Conservation (phyloP, 2,329 filamentous ascomycete genomes). For the Metarhizium guizhouense region DNA sequence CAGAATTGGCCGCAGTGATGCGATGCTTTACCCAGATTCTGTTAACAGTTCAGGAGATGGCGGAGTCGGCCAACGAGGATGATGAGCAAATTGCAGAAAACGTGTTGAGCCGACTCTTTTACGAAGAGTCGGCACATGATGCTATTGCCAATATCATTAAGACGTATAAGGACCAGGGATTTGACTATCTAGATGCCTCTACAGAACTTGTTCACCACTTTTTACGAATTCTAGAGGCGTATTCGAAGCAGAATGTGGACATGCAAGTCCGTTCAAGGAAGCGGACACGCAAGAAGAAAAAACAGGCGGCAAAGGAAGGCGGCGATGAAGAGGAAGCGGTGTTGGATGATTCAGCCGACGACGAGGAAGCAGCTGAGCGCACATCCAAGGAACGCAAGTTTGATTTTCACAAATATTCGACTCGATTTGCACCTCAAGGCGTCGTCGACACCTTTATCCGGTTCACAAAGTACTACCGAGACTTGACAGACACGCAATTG, state of each 20-base stretch:
- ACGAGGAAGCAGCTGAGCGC: slow-evolving; percentile 60
- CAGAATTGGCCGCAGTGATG: slow-evolving; percentile 78
- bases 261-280: slow-evolving; percentile 83
- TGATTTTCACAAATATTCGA: slow-evolving; percentile 77
- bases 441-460: slow-evolving; percentile 84
- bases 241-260: slow-evolving; percentile 90
- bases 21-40: slow-evolving; percentile 92
- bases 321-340: slow-evolving; percentile 42
- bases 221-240: slow-evolving; percentile 80
- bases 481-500: slow-evolving; percentile 69
- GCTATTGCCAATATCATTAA: slow-evolving; percentile 70
- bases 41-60: slow-evolving; percentile 88
- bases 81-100: slow-evolving; percentile 98
- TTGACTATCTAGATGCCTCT: slow-evolving; percentile 84
- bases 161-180: slow-evolving; percentile 88
- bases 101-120: slow-evolving; percentile 93
- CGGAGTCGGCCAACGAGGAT: slow-evolving; percentile 74
- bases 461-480: slow-evolving; percentile 71
- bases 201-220: slow-evolving; percentile 91
- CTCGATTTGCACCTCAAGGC: slow-evolving; percentile 72
- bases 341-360: slow-evolving; percentile 62
- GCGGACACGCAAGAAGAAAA: slow-evolving; percentile 59
- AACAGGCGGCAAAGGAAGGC: slow-evolving; percentile 44
- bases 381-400: slow-evolving; percentile 81
- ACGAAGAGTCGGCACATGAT: slow-evolving; percentile 92